Base-by-base conservation (phyloP, 441 rosid species). In the Pelargonium myrrhifolium region DNA sequence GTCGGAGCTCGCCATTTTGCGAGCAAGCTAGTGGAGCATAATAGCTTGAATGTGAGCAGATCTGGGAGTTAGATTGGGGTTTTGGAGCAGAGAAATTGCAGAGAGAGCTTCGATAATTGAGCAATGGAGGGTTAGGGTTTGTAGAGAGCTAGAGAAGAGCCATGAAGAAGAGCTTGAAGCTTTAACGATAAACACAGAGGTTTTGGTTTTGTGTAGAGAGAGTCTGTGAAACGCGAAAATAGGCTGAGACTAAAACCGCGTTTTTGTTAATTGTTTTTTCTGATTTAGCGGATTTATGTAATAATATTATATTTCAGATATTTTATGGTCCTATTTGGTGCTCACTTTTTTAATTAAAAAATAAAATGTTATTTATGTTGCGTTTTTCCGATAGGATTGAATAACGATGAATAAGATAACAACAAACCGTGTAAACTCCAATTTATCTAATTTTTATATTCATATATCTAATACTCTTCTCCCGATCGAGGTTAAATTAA, bases 1-100 rank as follows among this genome's bases (percentile, higher is more conserved):
- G 83, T 85, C 89, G 80, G 90, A 74, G 67, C 68, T 79, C 22
- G 99, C 80, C 99, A 91, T 93, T 70, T 31, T 31, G 37, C 37
- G 37, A 35, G 39, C 9, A 35, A 35, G 39, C 39, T 49, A 49
- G 17, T 4, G 17, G 17, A 4, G 15, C 55, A 47, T 47, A 47
- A 49, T 49, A 49, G 55, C 55, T 49, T 5, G 17, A 49, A 49
- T 49, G 17, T 5, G 15, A 12, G 55, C 3, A 49, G 55, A 49
- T 49, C 55, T n/a, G 55, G 55, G 4, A 4, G 6, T 49, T 18
- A n/a, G 7, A 49, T n/a, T 3, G 15, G n/a, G 6, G 15, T 1
- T 47, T 47, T 12, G 53, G 15, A 47, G 53, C n/a, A n/a, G n/a
- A 47, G 53, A 3, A 4, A 14, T 10, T n/a, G 15, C 18, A 47